Conservation (phyloP, 192 early-diverging fungal species). For the Coemansia sp. region DNA sequence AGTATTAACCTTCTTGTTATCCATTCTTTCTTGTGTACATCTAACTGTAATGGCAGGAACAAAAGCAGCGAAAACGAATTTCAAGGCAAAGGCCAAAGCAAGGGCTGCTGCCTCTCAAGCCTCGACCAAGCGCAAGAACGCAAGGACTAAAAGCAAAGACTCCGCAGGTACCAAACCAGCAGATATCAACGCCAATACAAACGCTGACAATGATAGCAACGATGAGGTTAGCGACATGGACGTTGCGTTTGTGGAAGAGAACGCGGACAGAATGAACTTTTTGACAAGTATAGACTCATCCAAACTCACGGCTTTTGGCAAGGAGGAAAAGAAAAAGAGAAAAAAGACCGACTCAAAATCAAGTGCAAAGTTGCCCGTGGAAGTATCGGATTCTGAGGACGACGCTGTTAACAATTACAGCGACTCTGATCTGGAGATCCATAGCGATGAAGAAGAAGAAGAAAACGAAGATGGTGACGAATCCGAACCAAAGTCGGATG, state of each 20-base stretch:
- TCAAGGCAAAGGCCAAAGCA: slow-evolving; percentile 4
- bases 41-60: not conserved
- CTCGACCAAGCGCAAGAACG: slow-evolving; percentile 3
- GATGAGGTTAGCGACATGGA: slow-evolving; percentile 50
- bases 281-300: slow-evolving; percentile 35
- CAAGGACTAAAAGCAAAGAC: not conserved
- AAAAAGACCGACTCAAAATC: not conserved
- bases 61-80: slow-evolving; percentile 2
- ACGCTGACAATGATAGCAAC: slow-evolving; percentile 14
- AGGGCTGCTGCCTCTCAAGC: not conserved
- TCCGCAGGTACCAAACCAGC: not conserved
- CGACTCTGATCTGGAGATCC: slow-evolving; percentile 35
- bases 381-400: slow-evolving; percentile 29
- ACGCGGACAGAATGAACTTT: slow-evolving; percentile 35
- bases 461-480: slow-evolving; percentile 6
- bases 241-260: slow-evolving; percentile 44
- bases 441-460: slow-evolving; percentile 20
- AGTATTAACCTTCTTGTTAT: not conserved
- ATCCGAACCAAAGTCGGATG: slow-evolving; percentile 2
- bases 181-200: not conserved
- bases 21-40: not conserved
- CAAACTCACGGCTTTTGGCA: slow-evolving; percentile 28
- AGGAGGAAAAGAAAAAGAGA: slow-evolving; percentile 37
- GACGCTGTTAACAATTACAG: slow-evolving; percentile 9
- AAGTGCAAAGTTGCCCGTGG: slow-evolving; percentile 7